Percentiles rank a stretch among this genome's conserved stretches.
These are phyloP conservation scores for Stylosanthes scabra DNA, from an alignment of 331 rosid species.

Conservation along the genomic window DNA sequence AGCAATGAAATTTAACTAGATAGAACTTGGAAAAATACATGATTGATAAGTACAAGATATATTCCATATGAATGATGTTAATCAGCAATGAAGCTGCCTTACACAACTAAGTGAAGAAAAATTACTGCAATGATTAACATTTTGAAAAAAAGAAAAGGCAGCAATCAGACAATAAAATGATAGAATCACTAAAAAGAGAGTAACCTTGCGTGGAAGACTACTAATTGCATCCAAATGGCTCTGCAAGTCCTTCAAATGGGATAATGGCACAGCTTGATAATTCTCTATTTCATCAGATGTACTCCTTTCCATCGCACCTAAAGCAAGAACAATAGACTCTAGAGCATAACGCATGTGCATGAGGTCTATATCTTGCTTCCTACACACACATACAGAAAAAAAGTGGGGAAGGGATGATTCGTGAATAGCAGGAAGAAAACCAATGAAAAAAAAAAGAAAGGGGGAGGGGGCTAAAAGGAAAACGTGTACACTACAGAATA, in stretches of 20 bases:
- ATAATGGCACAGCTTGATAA: conserved; percentile 60
- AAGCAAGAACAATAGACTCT: conserved; percentile 87
- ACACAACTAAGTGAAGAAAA: conserved; percentile 38
- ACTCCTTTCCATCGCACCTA: conserved; percentile 80
- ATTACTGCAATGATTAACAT: conserved; percentile 32
- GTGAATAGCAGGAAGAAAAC: conserved; percentile 30
- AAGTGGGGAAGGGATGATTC: too few species aligned
- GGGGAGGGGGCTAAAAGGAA: conserved; percentile 2
- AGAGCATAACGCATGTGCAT: conserved; percentile 98
- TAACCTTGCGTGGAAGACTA: conserved; percentile 90
- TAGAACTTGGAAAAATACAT: conserved; percentile 1
- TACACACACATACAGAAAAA: conserved; percentile 35
- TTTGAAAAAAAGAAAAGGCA: conserved; percentile 23
- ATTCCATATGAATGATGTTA: not conserved
- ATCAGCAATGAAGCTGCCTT: conserved; percentile 5
- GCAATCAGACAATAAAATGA: conserved; percentile 33
- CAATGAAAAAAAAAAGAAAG: conserved; percentile 22
- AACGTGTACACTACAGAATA: conserved; percentile 26
- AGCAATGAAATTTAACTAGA: conserved; percentile 3
- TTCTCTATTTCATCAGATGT: conserved; percentile 55
- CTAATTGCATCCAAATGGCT: conserved; percentile 88
- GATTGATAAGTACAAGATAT: conserved; percentile 33
- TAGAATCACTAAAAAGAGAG: conserved; percentile 35
- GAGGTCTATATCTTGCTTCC: conserved; percentile 96
- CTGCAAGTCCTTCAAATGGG: conserved; percentile 79